Conservation (phyloP, 306 rosid genomes). For the Sicyos edulis region DNA sequence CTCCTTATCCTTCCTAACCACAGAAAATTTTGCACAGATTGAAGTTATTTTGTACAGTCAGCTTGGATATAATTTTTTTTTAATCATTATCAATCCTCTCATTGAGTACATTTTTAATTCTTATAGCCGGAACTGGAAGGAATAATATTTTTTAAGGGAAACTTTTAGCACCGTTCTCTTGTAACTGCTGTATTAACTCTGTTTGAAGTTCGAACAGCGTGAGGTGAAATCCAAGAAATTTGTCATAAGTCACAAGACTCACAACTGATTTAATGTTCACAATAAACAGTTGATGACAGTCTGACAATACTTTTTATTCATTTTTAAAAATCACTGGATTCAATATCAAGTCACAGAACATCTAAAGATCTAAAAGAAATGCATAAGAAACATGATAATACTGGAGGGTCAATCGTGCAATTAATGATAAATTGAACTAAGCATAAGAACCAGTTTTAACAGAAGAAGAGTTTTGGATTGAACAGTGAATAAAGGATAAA, state of each 20-base stretch:
- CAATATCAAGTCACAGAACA: no score
- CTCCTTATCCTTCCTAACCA: constrained; percentile 73
- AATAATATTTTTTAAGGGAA: neutral
- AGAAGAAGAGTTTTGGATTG: neutral
- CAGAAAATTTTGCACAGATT: constrained; percentile 20
- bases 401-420: neutral
- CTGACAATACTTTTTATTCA: neutral
- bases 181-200: neutral
- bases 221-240: neutral
- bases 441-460: constrained; percentile 6
- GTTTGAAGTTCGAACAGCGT: constrained; percentile 3
- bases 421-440: neutral
- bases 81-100: neutral
- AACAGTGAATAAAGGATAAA: neutral
- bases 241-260: neutral
- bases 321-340: neutral
- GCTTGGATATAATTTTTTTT: no score
- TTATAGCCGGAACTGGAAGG: neutral
- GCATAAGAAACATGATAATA: neutral
- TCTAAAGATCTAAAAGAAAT: no score
- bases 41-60: no score
- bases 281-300: neutral
- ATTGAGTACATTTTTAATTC: neutral
- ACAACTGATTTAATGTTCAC: neutral
- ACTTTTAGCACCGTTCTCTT: neutral